Base-by-base conservation (phyloP, 768 basidiomycete species). In the Terana coerulea region DNA sequence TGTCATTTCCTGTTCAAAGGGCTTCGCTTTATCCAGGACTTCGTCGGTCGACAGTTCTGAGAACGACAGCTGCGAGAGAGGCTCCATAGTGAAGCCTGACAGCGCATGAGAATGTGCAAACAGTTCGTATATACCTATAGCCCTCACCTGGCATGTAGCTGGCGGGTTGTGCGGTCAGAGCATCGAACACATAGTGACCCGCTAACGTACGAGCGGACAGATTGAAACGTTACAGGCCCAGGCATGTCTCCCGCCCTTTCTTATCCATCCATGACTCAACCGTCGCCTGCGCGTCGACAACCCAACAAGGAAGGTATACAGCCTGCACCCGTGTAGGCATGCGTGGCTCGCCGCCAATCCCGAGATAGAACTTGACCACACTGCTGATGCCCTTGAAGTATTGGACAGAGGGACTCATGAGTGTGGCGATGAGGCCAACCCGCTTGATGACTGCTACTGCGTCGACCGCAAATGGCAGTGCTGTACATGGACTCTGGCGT, bases 291-390 rank as follows among this genome's bases (percentile, higher is more conserved):
- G 73, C 79, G 56, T 80, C 78, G 26, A 85, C 64, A 26, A 81
- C 68, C 84, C 84, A 87, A 10, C 72, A 75, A 3, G 84, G 84
- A 46, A 83, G 77, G 60, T 85, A 87, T 2, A 81, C 65, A 6
- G 82, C 75, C 40, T 72, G 67, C 22, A 81, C 70, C 21, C 72
- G 74, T 11, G 66, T 62, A 21, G 83, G 82, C 42, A 59, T 71
- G 3, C 76, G 53, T 43, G 72, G 66, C 35, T 68, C 62, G 54
- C 72, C 69, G 4, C 72, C 72, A 26, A 71, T 61, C 21, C 59
- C 61, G 2, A 64, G 24, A 22, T 39, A 34, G 15, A 69, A 64
- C 41, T 71, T 64, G 57, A 65, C 34, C 9, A n/a, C 43, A 44
- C 11, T 29, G 43, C 19, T 10, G 24, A 40, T 19, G 7, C 5